Conservation (phyloP, 2,329 filamentous ascomycete genomes). For the Fusarium multiceps region DNA sequence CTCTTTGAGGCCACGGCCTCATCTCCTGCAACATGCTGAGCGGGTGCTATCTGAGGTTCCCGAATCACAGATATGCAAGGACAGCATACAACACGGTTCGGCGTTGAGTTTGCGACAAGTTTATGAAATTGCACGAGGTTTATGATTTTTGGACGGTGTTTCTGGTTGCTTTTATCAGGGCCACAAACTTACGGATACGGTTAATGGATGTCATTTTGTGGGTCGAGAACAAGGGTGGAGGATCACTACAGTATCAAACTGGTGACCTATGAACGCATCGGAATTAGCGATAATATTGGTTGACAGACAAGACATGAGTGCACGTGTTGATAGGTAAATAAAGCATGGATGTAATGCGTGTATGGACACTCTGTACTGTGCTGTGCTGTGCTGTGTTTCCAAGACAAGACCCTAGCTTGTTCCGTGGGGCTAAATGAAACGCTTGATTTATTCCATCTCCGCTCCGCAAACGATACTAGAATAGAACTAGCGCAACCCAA, state of each 20-base stretch:
- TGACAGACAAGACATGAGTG: slow-evolving; percentile 17
- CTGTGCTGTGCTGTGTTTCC: background rate
- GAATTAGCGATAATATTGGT: slow-evolving; percentile 44
- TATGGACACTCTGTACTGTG: background rate
- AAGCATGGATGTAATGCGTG: background rate
- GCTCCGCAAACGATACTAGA: slow-evolving; percentile 28
- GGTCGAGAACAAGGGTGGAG: slow-evolving; percentile 16
- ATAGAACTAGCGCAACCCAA: slow-evolving; percentile 25
- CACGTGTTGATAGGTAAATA: background rate
- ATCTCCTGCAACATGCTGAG: background rate
- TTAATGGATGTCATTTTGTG: slow-evolving; percentile 8
- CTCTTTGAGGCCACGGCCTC: background rate
- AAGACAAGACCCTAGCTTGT: slow-evolving; percentile 2
- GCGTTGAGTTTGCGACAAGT: slow-evolving; percentile 36
- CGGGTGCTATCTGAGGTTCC: slow-evolving; percentile 1
- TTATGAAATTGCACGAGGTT: slow-evolving; percentile 39
- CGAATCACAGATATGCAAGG: slow-evolving; percentile 24
- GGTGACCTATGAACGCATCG: slow-evolving; percentile 39
- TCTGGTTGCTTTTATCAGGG: slow-evolving; percentile 27
- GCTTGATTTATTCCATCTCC: background rate
- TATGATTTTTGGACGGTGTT: slow-evolving; percentile 16
- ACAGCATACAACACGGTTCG: slow-evolving; percentile 24
- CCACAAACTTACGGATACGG: slow-evolving; percentile 1
- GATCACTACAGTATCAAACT: slow-evolving; percentile 5
- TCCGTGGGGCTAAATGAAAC: slow-evolving; percentile 4